Evolutionary conservation across 1,284 basidiomycete species (phyloP), one percentile per base, ranked within the genome.

Genomic region (Ceratorhiza oryzae-sativae): DNA sequence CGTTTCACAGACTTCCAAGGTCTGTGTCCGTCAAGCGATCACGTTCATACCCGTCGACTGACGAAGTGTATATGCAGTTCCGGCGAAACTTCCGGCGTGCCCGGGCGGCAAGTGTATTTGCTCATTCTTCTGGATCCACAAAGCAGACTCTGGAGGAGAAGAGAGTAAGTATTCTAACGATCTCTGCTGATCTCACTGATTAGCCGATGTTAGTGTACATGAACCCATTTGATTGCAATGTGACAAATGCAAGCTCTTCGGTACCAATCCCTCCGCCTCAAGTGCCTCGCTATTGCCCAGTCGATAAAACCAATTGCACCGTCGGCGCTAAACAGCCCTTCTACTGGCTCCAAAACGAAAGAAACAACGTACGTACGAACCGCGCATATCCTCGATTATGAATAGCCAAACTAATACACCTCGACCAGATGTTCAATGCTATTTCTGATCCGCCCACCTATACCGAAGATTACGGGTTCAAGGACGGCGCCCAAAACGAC

Each of bases 71-170:
- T 60, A 23, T 12, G 6, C 32, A 63, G 65, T 70, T 34, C 65
- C 65, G 0, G 82, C 80, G 13, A 79, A 80, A 13, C 87, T 92
- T 84, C 90, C 90, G 0, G 81, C 86, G 30, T 92, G 90, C 77
- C 88, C 89, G 0, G 78, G 84, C 0, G 86, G 84, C 15, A 86
- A 86, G 41, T 92, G 91, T 77, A 85, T 82, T 20, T 91, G 90
- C 78, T 84, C 87, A 3, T 93, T 86, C 82, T 87, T 88, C 77
- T 93, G 90, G 90, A 86, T 89, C 25, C 89, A 90, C 63, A 70
- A 72, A 18, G 74, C 61, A 41, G 74, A 73, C 9, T 45, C 53
- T 30, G 74, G 85, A 45, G 74, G 80, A 15, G 82, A 84, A 76
- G 83, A 86, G 75, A 85, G 85, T 85, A 55, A 13, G 83, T 75